Evolutionary conservation across 345 rosid genomes (phyloP).

Genomic region (Heritiera fomes): DNA sequence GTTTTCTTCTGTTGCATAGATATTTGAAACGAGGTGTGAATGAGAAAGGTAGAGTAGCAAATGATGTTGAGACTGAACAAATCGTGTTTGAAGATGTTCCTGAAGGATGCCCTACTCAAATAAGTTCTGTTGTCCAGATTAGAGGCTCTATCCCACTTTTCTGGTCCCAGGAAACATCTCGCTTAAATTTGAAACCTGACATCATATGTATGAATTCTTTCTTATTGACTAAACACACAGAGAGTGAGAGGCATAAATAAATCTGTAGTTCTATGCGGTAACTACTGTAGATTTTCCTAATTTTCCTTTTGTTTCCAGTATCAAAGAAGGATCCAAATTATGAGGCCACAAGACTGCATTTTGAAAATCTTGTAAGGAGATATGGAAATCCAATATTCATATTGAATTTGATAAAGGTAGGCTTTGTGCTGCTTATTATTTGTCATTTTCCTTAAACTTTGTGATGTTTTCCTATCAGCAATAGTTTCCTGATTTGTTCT

Average conservation of each 20-base stretch:
- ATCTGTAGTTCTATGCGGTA: neutral
- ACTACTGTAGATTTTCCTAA: slow-evolving; percentile 26
- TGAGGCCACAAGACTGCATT: slow-evolving; percentile 89
- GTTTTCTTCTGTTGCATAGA: slow-evolving; percentile 40
- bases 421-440: slow-evolving; percentile 12
- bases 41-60: slow-evolving; percentile 94
- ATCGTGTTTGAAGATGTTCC: slow-evolving; percentile 80
- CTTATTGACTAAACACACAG: neutral
- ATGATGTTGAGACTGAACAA: slow-evolving; percentile 99
- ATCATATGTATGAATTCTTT: slow-evolving; percentile 64
- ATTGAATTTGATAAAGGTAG: slow-evolving; percentile 86
- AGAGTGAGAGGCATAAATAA: slow-evolving; percentile 27
- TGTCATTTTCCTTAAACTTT: neutral
- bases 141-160: slow-evolving; percentile 97
- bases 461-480: slow-evolving; percentile 15
- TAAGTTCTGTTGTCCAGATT: slow-evolving; percentile 91
- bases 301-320: slow-evolving; percentile 47
- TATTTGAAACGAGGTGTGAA: slow-evolving; percentile 92
- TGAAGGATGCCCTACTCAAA: slow-evolving; percentile 55
- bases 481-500: slow-evolving; percentile 15
- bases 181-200: slow-evolving; percentile 84
- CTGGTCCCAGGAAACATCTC: slow-evolving; percentile 97
- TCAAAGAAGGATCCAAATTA: slow-evolving; percentile 73
- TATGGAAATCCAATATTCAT: slow-evolving; percentile 91
- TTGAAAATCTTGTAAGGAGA: slow-evolving; percentile 84